phyloP scores from a whole-genome alignment of 257 asterid genomes.

The Ocimum tenuiflorum region DNA sequence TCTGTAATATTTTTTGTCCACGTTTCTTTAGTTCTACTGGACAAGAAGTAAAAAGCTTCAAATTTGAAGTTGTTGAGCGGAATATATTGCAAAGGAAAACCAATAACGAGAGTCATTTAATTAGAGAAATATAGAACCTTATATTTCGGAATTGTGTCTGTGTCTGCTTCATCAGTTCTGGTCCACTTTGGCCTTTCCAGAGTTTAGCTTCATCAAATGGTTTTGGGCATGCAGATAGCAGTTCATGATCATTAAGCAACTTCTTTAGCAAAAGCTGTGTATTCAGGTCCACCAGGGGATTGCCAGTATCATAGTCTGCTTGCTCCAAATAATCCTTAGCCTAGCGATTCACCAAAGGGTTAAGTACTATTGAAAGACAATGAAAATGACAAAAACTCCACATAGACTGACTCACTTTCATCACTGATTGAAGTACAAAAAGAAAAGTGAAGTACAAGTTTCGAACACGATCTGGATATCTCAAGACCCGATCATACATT shows the following conservation, averaged over 20 bases:
- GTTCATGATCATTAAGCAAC: constrained; percentile 37
- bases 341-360: constrained; percentile 25
- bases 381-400: neutral
- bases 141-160: constrained; percentile 61
- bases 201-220: constrained; percentile 67
- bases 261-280: constrained; percentile 39
- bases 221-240: constrained; percentile 50
- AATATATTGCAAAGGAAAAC: neutral
- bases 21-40: too few species aligned
- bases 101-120: neutral
- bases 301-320: constrained; percentile 62
- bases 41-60: neutral
- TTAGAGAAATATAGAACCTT: constrained; percentile 34
- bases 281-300: constrained; percentile 45
- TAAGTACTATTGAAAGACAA: neutral
- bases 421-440: constrained; percentile 56
- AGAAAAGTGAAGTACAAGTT: constrained; percentile 67
- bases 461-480: constrained; percentile 52
- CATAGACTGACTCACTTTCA: constrained; percentile 42
- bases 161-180: constrained; percentile 46
- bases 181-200: constrained; percentile 70
- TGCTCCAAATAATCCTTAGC: constrained; percentile 58
- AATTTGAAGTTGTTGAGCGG: neutral
- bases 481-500: constrained; percentile 56
- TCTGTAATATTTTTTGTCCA: too few species aligned